Conservation (phyloP, 1,284 basidiomycete genomes). For the Prillingera fragicola region DNA sequence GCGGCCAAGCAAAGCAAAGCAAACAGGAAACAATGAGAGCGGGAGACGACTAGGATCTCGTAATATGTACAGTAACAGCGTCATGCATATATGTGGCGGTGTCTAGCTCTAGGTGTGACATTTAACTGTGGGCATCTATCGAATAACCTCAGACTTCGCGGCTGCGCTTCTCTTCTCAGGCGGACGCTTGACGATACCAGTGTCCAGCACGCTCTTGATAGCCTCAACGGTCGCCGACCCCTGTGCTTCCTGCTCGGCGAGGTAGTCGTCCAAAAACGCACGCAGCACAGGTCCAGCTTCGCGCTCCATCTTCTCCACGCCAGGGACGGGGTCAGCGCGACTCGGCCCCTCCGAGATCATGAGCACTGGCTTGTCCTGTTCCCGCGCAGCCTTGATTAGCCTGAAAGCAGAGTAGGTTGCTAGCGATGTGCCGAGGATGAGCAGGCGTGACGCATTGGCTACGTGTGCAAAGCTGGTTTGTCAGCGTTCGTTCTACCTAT, state of each 20-base stretch:
- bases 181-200: constrained; percentile 35
- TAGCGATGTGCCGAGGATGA: constrained; percentile 79
- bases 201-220: constrained; percentile 31
- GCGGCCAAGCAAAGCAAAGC: too few species aligned
- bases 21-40: too few species aligned
- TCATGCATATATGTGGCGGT: too few species aligned
- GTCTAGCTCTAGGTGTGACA: too few species aligned
- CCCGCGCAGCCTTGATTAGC: constrained; percentile 71
- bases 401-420: constrained; percentile 88
- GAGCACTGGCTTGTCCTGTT: constrained; percentile 67
- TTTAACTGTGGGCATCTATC: too few species aligned
- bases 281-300: constrained; percentile 63
- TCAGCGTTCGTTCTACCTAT: constrained; percentile 5
- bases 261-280: constrained; percentile 50
- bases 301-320: constrained; percentile 70
- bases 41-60: too few species aligned
- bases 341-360: constrained; percentile 81
- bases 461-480: constrained; percentile 59
- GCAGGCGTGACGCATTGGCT: constrained; percentile 59
- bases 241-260: constrained; percentile 23
- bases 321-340: constrained; percentile 67
- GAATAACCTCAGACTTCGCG: too few species aligned
- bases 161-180: constrained; percentile 35
- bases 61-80: too few species aligned
- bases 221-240: constrained; percentile 1